Base-by-base conservation (phyloP, 345 rosid genomes). In the Populus euphratica region DNA sequence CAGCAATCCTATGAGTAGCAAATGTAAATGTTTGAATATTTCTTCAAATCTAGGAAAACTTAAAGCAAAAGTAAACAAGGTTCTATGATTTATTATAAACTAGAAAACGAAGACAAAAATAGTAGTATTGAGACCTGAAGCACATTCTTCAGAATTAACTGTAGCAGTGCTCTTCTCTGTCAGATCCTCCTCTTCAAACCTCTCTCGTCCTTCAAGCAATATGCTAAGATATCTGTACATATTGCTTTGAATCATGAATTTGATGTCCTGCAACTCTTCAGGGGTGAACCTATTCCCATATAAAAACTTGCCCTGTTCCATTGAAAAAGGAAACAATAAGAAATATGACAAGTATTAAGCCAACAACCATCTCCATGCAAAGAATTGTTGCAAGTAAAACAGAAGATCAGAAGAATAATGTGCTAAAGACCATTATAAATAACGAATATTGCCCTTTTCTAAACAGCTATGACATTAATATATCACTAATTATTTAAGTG, bases 161-260 rank as follows among this genome's bases (percentile, higher is more conserved):
- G 74, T 39, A 78, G 69, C 38, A 61, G 70, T 77, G 65, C 49
- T 43, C 23, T 62, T 77, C 81, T 74, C 87, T 74, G 63, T 61
- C 74, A 85, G 61, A 54, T 74, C 70, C 39, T 76, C 83, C 83
- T 90, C 94, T 78, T 90, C 94, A 76, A 90, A 90, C 61, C 82
- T 81, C 70, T 90, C 92, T 27, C 94, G 80, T 38, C 92, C 92
- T 71, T 90, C 94, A 76, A 89, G 89, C 75, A 90, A 85, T 66
- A 85, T 76, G 76, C 94, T 89, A 79, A 90, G 94, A 81, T 89
- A 90, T 73, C 80, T 85, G 81, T 87, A 90, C 87, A 90, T 81
- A 63, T 85, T 87, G 73, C 92, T 89, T 76, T 90, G 94, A 80
- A 90, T 90, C 88, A 89, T 86, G 38, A 86, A 81, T 84, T 90